Conservation (phyloP, 2,329 filamentous ascomycete species). For the Lizonia empirigonia region DNA sequence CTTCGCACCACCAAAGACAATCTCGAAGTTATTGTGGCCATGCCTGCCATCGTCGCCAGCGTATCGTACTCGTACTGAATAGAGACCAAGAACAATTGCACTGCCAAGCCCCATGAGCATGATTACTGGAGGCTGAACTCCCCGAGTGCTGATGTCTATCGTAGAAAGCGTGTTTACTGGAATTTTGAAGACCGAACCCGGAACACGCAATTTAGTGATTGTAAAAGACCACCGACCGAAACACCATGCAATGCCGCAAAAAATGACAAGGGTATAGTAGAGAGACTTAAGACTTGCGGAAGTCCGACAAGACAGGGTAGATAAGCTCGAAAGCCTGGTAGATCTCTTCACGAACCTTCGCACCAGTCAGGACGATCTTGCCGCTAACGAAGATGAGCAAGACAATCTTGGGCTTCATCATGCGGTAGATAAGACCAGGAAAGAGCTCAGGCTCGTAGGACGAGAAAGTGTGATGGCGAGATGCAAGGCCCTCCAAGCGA, state of each 20-base stretch:
- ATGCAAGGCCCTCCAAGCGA: conserved; percentile 91
- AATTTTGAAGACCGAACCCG: conserved; percentile 36
- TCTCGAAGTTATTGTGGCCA: conserved; percentile 31
- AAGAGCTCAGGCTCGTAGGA: conserved; percentile 98
- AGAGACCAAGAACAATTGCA: conserved; percentile 30
- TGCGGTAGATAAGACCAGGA: conserved; percentile 98
- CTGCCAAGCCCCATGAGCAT: conserved; percentile 26
- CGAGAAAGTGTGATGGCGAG: conserved; percentile 92
- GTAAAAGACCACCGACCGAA: conserved; percentile 33
- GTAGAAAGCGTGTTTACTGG: conserved; percentile 33
- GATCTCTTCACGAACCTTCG: conserved; percentile 97
- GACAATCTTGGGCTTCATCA: conserved; percentile 99
- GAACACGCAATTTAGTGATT: conserved; percentile 19
- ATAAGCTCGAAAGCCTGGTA: conserved; percentile 50
- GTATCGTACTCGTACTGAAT: conserved; percentile 34
- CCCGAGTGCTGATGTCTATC: conserved; percentile 42
- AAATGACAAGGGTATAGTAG: conserved; percentile 31
- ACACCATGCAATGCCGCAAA: conserved; percentile 51
- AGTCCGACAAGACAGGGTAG: conserved; percentile 55
- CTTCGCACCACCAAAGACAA: conserved; percentile 25
- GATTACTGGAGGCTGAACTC: conserved; percentile 39
- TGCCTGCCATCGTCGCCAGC: conserved; percentile 24
- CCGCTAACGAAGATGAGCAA: conserved; percentile 97
- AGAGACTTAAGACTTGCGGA: conserved; percentile 63
- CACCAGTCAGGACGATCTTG: conserved; percentile 97